These are phyloP conservation scores for Amanita jacksonii DNA, from an alignment of 768 basidiomycete genomes.

Conservation along the genomic window DNA sequence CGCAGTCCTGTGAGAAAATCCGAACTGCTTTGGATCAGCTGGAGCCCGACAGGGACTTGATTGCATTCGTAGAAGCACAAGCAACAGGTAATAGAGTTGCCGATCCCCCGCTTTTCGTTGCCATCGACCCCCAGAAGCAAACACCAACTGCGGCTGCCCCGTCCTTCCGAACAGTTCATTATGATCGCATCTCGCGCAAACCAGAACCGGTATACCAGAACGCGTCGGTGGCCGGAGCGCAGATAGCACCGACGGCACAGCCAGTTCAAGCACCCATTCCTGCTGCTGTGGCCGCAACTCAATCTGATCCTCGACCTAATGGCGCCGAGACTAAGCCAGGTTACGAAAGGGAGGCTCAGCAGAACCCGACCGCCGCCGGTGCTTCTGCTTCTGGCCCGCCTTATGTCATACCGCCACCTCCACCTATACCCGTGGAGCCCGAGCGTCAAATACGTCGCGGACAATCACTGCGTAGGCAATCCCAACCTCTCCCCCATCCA, in stretches of 20 bases:
- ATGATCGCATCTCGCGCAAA: constrained; percentile 5
- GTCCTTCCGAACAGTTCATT: not conserved
- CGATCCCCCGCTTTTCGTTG: constrained; percentile 66
- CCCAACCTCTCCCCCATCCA: constrained; percentile 5
- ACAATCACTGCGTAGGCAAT: constrained; percentile 3
- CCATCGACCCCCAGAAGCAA: constrained; percentile 37
- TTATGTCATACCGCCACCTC: not conserved
- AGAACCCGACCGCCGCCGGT: no score
- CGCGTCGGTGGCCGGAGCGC: not conserved
- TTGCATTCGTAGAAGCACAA: constrained; percentile 77
- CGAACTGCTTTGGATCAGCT: constrained; percentile 80
- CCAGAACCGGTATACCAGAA: constrained; percentile 3
- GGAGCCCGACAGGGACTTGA: constrained; percentile 77
- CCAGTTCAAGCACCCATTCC: no score
- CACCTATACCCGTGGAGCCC: constrained; percentile 4
- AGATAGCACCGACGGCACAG: not conserved
- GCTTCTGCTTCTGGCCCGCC: no score
- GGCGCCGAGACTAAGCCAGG: no score
- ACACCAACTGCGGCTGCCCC: constrained; percentile 5
- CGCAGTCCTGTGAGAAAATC: constrained; percentile 83
- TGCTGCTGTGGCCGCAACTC: no score
- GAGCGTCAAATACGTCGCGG: not conserved
- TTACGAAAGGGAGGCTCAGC: no score
- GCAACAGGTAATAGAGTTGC: constrained; percentile 82
- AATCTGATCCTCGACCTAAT: no score